These are phyloP conservation scores for Eimeria falciformis DNA, from an alignment of 169 alveolate species.

Conservation along the genomic window DNA sequence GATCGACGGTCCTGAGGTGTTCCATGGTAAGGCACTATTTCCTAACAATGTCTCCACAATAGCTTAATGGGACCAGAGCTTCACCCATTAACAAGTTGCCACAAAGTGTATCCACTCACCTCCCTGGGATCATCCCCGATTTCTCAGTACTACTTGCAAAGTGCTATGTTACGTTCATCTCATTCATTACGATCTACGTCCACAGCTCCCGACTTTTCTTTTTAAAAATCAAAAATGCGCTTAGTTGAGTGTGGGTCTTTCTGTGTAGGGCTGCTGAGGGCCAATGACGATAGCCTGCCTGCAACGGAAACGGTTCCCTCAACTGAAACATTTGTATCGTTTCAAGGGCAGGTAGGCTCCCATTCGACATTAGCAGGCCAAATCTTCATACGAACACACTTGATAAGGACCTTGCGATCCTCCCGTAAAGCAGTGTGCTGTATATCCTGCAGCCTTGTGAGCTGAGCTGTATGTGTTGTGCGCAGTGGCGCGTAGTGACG, in stretches of 20 bases:
- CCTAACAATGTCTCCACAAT: no score
- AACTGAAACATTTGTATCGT: constrained; percentile 52
- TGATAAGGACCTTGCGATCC: not conserved
- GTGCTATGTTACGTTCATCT: no score
- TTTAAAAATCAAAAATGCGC: no score
- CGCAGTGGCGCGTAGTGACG: constrained; percentile 69
- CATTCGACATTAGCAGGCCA: no score
- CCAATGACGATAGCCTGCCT: constrained; percentile 60
- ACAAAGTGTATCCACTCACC: no score
- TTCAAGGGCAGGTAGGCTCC: constrained; percentile 44
- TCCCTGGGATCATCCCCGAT: no score
- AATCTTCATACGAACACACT: not conserved
- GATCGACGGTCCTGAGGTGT: constrained; percentile 66
- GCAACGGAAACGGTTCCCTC: constrained; percentile 54
- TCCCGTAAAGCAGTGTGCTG: not conserved
- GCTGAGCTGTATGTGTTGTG: not conserved
- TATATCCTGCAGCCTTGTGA: not conserved
- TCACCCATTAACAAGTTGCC: no score
- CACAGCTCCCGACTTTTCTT: no score
- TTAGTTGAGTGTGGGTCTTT: no score
- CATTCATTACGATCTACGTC: no score
- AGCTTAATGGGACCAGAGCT: no score
- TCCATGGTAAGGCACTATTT: constrained; percentile 64
- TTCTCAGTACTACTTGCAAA: no score
- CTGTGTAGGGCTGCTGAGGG: constrained; percentile 51